These are phyloP conservation scores for Phytopythium helicoides DNA, from an alignment of 352 stramenopile genomes.

Conservation along the genomic window DNA sequence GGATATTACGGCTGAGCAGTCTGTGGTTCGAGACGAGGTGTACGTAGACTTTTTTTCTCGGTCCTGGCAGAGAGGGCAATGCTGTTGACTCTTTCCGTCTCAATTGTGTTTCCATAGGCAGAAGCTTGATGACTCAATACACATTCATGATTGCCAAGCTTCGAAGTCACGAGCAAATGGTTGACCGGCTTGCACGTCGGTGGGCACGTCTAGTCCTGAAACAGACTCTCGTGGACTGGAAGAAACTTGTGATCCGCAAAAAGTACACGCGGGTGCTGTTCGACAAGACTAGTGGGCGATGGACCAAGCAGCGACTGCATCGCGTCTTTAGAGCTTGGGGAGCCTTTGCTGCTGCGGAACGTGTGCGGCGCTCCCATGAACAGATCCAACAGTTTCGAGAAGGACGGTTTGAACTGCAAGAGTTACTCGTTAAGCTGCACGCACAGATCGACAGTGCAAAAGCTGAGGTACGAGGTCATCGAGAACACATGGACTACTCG, in stretches of 20 bases:
- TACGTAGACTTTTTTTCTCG: slow-evolving; percentile 13
- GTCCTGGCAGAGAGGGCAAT: too few species aligned
- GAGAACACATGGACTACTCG: slow-evolving; percentile 59
- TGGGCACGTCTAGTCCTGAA: slow-evolving; percentile 48
- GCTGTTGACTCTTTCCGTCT: not conserved
- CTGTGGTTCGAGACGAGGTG: slow-evolving; percentile 30
- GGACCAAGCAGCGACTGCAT: slow-evolving; percentile 44
- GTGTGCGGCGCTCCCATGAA: slow-evolving; percentile 24
- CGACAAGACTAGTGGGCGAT: slow-evolving; percentile 50
- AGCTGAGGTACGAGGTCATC: slow-evolving; percentile 39
- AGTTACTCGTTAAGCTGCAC: slow-evolving; percentile 46
- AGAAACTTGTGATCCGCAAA: slow-evolving; percentile 67
- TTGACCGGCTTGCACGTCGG: slow-evolving; percentile 50
- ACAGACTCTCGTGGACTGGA: slow-evolving; percentile 67
- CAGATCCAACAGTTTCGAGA: slow-evolving; percentile 52
- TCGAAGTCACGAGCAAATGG: slow-evolving; percentile 58
- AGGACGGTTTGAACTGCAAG: slow-evolving; percentile 44
- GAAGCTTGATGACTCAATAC: slow-evolving; percentile 40
- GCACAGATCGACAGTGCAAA: slow-evolving; percentile 50
- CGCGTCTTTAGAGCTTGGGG: slow-evolving; percentile 48
- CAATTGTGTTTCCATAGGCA: not conserved
- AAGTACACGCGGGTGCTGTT: slow-evolving; percentile 73
- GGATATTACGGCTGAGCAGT: slow-evolving; percentile 33
- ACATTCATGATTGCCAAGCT: slow-evolving; percentile 55
- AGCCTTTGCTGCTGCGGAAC: slow-evolving; percentile 31